Evolutionary conservation across 306 rosid species (phyloP).

Genomic region (Vachellia collinsii): DNA sequence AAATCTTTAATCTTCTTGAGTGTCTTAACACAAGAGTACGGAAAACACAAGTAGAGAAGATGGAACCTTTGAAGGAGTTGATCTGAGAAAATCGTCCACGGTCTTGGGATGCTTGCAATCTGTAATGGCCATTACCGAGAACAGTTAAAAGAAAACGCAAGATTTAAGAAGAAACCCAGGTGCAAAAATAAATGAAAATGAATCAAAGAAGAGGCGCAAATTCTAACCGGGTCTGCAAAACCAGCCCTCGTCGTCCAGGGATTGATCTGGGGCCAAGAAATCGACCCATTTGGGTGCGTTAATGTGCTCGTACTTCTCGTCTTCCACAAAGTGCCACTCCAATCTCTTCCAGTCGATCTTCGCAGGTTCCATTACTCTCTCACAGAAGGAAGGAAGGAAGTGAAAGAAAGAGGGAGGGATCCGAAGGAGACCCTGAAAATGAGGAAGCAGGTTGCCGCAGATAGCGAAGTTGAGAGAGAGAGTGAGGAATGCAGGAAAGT

Average conservation of each 20-base stretch:
- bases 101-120: constrained; percentile 93
- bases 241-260: constrained; percentile 75
- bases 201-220: not conserved
- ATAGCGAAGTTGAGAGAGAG: not conserved
- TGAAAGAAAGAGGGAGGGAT: constrained; percentile 4
- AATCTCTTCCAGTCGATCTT: constrained; percentile 90
- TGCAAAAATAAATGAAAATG: not conserved
- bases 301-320: constrained; percentile 74
- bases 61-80: constrained; percentile 79
- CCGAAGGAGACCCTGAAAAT: constrained; percentile 10
- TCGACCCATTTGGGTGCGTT: constrained; percentile 96
- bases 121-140: constrained; percentile 42
- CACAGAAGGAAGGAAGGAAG: not conserved
- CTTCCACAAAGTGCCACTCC: constrained; percentile 82
- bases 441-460: not conserved
- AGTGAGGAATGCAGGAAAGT: not conserved
- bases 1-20: constrained; percentile 32
- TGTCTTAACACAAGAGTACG: not conserved
- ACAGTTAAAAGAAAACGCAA: not conserved
- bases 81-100: constrained; percentile 75
- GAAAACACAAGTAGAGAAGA: constrained; percentile 3
- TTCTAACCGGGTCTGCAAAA: constrained; percentile 79
- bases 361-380: constrained; percentile 79
- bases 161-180: constrained; percentile 17
- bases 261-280: constrained; percentile 59